These are phyloP conservation scores for Nothopassalora personata DNA, from an alignment of 2,329 filamentous ascomycete genomes.

Conservation along the genomic window DNA sequence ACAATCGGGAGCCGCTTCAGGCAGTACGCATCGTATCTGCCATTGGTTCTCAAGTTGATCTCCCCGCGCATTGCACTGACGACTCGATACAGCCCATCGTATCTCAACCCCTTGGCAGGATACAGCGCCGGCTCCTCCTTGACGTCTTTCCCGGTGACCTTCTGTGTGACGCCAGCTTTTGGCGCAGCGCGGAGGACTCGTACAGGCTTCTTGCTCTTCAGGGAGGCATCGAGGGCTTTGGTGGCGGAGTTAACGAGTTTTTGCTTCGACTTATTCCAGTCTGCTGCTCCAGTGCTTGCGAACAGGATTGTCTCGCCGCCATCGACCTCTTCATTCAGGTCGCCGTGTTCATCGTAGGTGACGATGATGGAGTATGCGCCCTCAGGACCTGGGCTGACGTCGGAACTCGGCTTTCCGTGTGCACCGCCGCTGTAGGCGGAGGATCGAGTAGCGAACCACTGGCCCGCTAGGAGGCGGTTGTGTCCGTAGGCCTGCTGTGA, in stretches of 20 bases:
- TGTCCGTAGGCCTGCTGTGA: not conserved
- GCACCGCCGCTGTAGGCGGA: not conserved
- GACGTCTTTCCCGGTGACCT: not conserved
- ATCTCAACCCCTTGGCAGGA: not conserved
- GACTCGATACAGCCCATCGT: not conserved
- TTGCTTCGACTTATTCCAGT: not conserved
- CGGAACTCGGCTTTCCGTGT: not conserved
- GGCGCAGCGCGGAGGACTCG: not conserved
- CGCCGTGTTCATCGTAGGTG: not conserved
- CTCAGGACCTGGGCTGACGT: not conserved
- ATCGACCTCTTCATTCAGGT: not conserved
- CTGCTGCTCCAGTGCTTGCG: not conserved
- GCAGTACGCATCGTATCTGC: not conserved
- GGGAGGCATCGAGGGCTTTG: not conserved
- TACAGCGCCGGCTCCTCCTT: not conserved
- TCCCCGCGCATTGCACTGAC: not conserved
- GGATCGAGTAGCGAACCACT: not conserved
- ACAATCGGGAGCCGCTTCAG: not conserved
- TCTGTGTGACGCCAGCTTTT: not conserved
- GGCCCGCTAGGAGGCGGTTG: not conserved
- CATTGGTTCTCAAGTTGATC: not conserved
- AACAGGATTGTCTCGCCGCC: not conserved
- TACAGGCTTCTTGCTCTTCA: not conserved
- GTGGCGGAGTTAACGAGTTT: not conserved
- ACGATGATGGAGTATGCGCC: not conserved